Conservation (phyloP, 257 asterid genomes). For the Ajuga chamaepitys region DNA sequence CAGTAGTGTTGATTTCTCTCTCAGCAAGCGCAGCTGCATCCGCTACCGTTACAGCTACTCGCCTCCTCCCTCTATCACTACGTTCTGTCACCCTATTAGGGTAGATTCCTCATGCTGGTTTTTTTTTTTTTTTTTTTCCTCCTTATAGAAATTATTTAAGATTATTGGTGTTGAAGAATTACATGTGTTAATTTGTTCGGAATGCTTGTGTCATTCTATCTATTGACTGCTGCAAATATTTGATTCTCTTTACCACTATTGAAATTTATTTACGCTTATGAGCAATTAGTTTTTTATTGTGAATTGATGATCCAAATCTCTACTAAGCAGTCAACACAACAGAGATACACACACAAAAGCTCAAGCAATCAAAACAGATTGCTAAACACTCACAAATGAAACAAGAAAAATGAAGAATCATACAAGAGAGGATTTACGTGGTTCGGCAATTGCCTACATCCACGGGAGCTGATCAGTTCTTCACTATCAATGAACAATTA, state of each 20-base stretch:
- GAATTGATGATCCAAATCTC: no score
- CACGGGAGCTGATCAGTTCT: no score
- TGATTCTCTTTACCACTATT: not conserved
- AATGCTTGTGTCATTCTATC: not conserved
- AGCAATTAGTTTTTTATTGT: not conserved
- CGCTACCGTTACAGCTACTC: conserved; percentile 25
- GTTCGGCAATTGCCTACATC: no score
- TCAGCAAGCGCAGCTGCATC: conserved; percentile 35
- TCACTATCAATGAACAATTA: no score
- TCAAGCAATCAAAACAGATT: no score
- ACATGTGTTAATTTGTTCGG: not conserved
- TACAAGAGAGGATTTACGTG: no score
- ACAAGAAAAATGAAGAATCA: no score
- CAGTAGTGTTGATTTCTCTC: conserved; percentile 44
- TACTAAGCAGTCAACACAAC: no score
- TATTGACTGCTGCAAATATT: not conserved
- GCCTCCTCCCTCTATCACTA: conserved; percentile 44
- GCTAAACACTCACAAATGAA: no score
- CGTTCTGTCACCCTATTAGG: conserved; percentile 77
- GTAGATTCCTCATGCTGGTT: conserved; percentile 23
- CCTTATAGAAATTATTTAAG: not conserved
- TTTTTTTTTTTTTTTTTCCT: not conserved
- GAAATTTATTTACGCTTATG: not conserved
- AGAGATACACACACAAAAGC: no score
- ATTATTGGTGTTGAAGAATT: not conserved